phyloP scores from a whole-genome alignment of 352 stramenopile species.

The Hyaloperonospora brassicae region DNA sequence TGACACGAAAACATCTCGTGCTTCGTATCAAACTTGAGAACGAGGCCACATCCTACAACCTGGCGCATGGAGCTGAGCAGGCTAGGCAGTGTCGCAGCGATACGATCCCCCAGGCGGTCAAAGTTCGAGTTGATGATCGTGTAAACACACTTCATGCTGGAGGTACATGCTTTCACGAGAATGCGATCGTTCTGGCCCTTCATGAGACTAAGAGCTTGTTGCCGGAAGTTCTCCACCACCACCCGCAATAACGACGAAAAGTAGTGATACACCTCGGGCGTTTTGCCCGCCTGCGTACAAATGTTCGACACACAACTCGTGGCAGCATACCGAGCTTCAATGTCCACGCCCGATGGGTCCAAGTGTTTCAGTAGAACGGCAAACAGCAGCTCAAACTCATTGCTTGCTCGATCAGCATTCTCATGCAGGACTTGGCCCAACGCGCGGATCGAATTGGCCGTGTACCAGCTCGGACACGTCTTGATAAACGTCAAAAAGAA shows the following conservation, averaged over 20 bases:
- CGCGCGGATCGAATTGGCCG: constrained; percentile 51
- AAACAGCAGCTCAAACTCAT: constrained; percentile 62
- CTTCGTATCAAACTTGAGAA: constrained; percentile 43
- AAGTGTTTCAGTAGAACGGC: constrained; percentile 61
- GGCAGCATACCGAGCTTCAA: constrained; percentile 75
- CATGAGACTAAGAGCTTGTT: constrained; percentile 59
- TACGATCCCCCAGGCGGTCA: constrained; percentile 50
- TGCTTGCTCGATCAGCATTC: constrained; percentile 60
- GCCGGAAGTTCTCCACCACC: constrained; percentile 80
- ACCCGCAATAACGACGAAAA: constrained; percentile 71
- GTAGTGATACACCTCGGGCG: constrained; percentile 56
- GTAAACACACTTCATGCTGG: constrained; percentile 83
- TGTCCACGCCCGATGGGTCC: constrained; percentile 69
- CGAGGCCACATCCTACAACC: constrained; percentile 59
- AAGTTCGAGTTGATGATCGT: constrained; percentile 71
- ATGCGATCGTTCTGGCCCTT: constrained; percentile 66
- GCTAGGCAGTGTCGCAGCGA: constrained; percentile 46
- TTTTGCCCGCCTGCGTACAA: constrained; percentile 57
- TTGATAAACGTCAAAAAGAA: constrained; percentile 78
- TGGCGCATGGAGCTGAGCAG: constrained; percentile 74
- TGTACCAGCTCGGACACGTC: constrained; percentile 68
- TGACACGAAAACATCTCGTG: constrained; percentile 49
- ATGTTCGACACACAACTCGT: constrained; percentile 83
- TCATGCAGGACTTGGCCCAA: constrained; percentile 71
- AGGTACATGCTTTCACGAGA: constrained; percentile 75